Conservation (phyloP, 2,329 filamentous ascomycete species). For the Aspergillus sp. region DNA sequence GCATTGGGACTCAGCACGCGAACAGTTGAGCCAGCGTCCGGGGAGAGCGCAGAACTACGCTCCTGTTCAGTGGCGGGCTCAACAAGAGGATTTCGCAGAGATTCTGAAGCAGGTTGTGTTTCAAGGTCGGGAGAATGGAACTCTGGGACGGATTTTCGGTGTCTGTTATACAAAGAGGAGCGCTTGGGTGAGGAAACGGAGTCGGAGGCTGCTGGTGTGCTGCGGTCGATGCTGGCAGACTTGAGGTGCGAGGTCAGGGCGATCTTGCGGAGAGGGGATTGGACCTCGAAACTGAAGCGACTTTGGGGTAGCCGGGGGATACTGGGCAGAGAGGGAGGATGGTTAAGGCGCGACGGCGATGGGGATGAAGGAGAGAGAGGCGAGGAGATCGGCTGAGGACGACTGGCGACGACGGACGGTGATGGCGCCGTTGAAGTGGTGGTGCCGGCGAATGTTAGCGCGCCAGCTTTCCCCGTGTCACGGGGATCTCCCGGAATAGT, state of each 20-base stretch:
- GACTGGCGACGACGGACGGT: constrained; percentile 4
- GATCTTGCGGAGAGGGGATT: constrained; percentile 21
- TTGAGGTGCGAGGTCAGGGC: constrained; percentile 23
- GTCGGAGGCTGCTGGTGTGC: constrained; percentile 51
- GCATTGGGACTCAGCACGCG: constrained; percentile 29
- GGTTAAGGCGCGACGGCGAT: constrained; percentile 10
- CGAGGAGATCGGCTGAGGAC: not conserved
- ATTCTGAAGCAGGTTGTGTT: constrained; percentile 19
- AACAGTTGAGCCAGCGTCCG: constrained; percentile 26
- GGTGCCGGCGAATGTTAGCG: constrained; percentile 24
- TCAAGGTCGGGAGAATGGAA: constrained; percentile 21
- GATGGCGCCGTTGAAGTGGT: constrained; percentile 11
- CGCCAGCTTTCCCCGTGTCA: constrained; percentile 29
- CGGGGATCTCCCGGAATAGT: constrained; percentile 25
- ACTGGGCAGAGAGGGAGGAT: constrained; percentile 5
- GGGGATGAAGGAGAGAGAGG: constrained; percentile 8
- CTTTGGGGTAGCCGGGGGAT: constrained; percentile 21
- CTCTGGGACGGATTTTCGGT: constrained; percentile 30
- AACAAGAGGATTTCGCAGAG: constrained; percentile 16
- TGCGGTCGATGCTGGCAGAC: constrained; percentile 43
- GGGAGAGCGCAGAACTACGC: constrained; percentile 18
- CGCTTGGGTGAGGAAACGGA: constrained; percentile 52
- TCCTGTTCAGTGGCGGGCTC: constrained; percentile 13
- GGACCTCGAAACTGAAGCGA: constrained; percentile 26
- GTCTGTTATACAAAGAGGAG: constrained; percentile 35